phyloP scores from a whole-genome alignment of 2,329 filamentous ascomycete genomes.

The Aspergillus arachidicola region DNA sequence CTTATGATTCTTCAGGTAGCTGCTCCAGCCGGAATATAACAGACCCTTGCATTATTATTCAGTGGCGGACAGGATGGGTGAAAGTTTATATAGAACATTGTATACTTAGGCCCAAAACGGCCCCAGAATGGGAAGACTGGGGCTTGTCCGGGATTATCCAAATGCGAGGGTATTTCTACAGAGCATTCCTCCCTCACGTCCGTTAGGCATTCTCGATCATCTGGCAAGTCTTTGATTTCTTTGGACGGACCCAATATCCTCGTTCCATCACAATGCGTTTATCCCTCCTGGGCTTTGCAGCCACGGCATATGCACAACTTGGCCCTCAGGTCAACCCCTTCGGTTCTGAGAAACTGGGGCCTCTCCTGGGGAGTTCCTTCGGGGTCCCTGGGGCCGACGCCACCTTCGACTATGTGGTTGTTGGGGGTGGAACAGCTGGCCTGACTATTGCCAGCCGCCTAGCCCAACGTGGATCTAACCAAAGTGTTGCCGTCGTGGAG shows the following conservation, averaged over 20 bases:
- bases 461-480: slow-evolving; percentile 19
- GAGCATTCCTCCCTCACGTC: neutral
- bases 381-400: slow-evolving; percentile 21
- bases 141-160: neutral
- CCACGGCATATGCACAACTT: slow-evolving; percentile 7
- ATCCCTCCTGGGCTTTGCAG: neutral
- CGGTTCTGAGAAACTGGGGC: slow-evolving; percentile 18
- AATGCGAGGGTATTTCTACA: neutral
- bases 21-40: too few relatives aligned
- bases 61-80: neutral
- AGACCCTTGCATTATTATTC: neutral
- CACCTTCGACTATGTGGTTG: slow-evolving; percentile 26
- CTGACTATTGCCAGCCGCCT: slow-evolving; percentile 28
- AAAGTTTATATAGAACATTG: neutral
- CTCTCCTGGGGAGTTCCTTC: slow-evolving; percentile 24
- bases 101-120: neutral
- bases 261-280: slow-evolving; percentile 5
- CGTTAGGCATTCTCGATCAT: neutral
- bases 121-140: neutral
- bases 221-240: neutral
- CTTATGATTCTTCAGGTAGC: neutral
- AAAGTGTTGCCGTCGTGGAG: slow-evolving; percentile 35
- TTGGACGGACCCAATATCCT: neutral
- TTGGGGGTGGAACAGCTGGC: slow-evolving; percentile 32
- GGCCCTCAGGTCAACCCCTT: slow-evolving; percentile 21